phyloP scores from a whole-genome alignment of 352 stramenopile genomes.

The Pythium folliculosum region DNA sequence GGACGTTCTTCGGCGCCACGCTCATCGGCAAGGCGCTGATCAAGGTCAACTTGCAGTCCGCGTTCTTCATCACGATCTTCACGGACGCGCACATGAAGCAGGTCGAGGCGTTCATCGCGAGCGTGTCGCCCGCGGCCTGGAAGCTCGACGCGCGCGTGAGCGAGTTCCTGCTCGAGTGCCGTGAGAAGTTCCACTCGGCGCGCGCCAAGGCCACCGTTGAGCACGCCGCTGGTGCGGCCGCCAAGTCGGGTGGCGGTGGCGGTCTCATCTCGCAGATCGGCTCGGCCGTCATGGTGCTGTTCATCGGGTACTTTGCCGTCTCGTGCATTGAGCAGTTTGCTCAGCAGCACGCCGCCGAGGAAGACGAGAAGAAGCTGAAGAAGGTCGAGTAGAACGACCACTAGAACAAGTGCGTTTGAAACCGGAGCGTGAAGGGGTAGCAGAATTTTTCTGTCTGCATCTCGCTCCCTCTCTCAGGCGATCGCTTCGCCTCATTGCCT shows the following conservation, averaged over 20 bases:
- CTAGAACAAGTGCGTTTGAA: neutral
- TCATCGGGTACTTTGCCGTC: slow-evolving; percentile 90
- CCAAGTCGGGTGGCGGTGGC: slow-evolving; percentile 39
- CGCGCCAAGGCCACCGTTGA: slow-evolving; percentile 58
- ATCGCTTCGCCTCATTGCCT: too few species aligned
- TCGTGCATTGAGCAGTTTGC: slow-evolving; percentile 92
- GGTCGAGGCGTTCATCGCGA: slow-evolving; percentile 84
- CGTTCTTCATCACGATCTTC: slow-evolving; percentile 93
- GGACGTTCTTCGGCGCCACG: slow-evolving; percentile 94
- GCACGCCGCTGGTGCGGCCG: slow-evolving; percentile 44
- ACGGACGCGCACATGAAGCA: slow-evolving; percentile 83
- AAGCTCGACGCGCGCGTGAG: slow-evolving; percentile 77
- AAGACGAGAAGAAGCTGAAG: slow-evolving; percentile 87
- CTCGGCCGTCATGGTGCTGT: slow-evolving; percentile 81
- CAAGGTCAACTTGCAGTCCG: slow-evolving; percentile 90
- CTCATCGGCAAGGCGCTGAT: slow-evolving; percentile 93
- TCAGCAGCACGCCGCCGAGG: slow-evolving; percentile 86
- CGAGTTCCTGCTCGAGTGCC: slow-evolving; percentile 85
- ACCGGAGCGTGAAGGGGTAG: too few species aligned
- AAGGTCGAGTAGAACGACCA: slow-evolving; percentile 45
- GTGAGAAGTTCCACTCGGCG: slow-evolving; percentile 86
- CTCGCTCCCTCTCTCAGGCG: too few species aligned
- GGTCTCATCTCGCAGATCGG: slow-evolving; percentile 76
- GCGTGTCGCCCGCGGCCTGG: slow-evolving; percentile 70
- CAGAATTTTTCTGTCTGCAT: too few species aligned